phyloP scores from a whole-genome alignment of 768 basidiomycete genomes.

The Xanthoconium purpureum region DNA sequence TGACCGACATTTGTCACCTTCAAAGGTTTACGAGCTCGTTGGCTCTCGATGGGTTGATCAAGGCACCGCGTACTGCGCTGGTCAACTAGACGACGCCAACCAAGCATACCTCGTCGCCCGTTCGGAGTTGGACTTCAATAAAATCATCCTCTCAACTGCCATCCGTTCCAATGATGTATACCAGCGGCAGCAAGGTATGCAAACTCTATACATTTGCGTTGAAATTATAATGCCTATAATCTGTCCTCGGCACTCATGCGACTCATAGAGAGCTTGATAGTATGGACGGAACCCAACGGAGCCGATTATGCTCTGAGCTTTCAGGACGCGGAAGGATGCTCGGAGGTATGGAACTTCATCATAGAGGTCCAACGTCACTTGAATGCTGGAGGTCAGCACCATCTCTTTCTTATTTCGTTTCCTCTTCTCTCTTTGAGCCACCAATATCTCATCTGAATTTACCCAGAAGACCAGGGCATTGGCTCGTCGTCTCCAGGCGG shows the following conservation, averaged over 20 bases:
- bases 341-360: conserved; percentile 98
- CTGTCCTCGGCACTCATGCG: conserved; percentile 12
- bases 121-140: conserved; percentile 67
- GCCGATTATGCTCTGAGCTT: conserved; percentile 96
- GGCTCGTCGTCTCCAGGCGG: conserved; percentile 64
- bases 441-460: conserved; percentile 11
- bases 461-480: conserved; percentile 44
- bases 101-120: conserved; percentile 84
- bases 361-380: conserved; percentile 86
- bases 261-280: conserved; percentile 86
- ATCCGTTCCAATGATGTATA: conserved; percentile 84
- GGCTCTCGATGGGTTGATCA: conserved; percentile 92
- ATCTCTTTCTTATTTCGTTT: conserved; percentile 16
- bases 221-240: conserved; percentile 2
- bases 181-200: conserved; percentile 80
- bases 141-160: conserved; percentile 74
- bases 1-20: conserved; percentile 28
- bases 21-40: conserved; percentile 90
- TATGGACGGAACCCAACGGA: conserved; percentile 96
- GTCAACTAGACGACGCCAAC: conserved; percentile 74
- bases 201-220: background rate
- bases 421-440: conserved; percentile 13
- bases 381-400: conserved; percentile 54
- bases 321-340: conserved; percentile 92
- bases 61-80: conserved; percentile 95